A percentile compares a stretch with the other conserved stretches of the same genome.
Conservation (phyloP, 2,329 filamentous ascomycete species). For the Parafenestella ontariensis region DNA sequence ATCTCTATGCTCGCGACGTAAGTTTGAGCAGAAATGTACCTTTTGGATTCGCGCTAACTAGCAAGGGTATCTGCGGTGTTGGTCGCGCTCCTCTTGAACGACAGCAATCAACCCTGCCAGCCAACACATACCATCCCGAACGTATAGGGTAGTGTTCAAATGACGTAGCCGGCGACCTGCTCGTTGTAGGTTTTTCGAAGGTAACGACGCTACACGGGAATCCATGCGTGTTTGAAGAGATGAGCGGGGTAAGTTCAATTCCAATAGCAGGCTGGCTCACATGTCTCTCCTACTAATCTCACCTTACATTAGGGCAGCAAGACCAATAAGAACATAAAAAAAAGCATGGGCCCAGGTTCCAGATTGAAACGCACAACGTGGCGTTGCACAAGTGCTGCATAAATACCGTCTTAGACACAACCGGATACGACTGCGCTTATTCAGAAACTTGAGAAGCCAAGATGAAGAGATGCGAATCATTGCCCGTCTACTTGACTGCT, state of each 20-base stretch:
- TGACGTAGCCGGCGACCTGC: not conserved
- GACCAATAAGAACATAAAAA: not conserved
- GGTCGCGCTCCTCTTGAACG: slow-evolving; percentile 1
- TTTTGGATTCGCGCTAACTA: not conserved
- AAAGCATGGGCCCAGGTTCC: not conserved
- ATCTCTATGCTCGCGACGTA: slow-evolving; percentile 3
- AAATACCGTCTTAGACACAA: too few species aligned
- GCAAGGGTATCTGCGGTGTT: slow-evolving; percentile 4
- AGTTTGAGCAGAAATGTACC: not conserved
- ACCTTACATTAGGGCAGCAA: not conserved
- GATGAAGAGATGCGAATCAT: too few species aligned
- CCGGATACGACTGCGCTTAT: too few species aligned
- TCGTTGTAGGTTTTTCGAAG: not conserved
- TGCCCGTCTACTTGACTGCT: too few species aligned
- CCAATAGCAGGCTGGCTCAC: not conserved
- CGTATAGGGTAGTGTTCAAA: not conserved
- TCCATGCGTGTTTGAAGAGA: not conserved
- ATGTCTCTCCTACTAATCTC: not conserved
- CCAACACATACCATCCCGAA: not conserved
- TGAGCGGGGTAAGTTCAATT: not conserved
- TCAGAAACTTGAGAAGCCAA: too few species aligned
- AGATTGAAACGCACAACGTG: too few species aligned
- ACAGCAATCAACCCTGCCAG: not conserved
- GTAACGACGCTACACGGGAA: not conserved
- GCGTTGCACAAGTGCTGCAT: too few species aligned